Conservation (phyloP, 106 monocot genomes). For the Dioscorea dumetorum region DNA sequence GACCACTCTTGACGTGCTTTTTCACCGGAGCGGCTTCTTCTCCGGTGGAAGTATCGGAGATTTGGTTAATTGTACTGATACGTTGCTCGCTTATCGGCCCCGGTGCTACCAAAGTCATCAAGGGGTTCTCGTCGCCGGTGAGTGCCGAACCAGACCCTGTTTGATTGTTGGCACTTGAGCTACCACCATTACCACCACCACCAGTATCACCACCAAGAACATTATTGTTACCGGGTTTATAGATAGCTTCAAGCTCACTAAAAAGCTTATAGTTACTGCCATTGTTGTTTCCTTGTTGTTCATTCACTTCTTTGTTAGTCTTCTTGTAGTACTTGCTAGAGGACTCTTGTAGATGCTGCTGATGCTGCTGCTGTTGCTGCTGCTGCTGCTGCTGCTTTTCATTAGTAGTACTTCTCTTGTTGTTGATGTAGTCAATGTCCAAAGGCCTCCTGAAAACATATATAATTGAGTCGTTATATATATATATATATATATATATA, state of each 20-base stretch:
- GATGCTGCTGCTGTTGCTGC: slow-evolving; percentile 4
- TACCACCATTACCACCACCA: no score
- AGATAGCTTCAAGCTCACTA: slow-evolving; percentile 86
- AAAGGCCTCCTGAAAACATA: slow-evolving; percentile 52
- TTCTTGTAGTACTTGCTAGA: slow-evolving; percentile 25
- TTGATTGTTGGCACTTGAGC: slow-evolving; percentile 17
- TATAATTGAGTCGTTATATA: background rate
- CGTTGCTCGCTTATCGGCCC: slow-evolving; percentile 1
- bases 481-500: no score
- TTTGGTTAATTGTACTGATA: slow-evolving; percentile 1
- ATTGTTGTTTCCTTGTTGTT: slow-evolving; percentile 1
- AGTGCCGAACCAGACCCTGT: slow-evolving; percentile 79
- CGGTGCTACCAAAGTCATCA: slow-evolving; percentile 5
- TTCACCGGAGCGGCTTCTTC: slow-evolving; percentile 7
- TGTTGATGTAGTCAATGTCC: slow-evolving; percentile 63
- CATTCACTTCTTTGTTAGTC: slow-evolving; percentile 14
- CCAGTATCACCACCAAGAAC: background rate
- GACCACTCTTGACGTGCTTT: slow-evolving; percentile 10
- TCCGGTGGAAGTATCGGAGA: slow-evolving; percentile 31
- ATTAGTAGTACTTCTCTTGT: slow-evolving; percentile 49
- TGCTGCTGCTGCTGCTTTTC: slow-evolving; percentile 26
- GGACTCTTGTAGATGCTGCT: slow-evolving; percentile 15
- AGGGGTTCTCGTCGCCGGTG: slow-evolving; percentile 67
- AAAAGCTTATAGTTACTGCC: slow-evolving; percentile 72
- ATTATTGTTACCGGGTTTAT: slow-evolving; percentile 38